These are phyloP conservation scores for Didymella exigua DNA, from an alignment of 2,329 filamentous ascomycete genomes.

Conservation along the genomic window DNA sequence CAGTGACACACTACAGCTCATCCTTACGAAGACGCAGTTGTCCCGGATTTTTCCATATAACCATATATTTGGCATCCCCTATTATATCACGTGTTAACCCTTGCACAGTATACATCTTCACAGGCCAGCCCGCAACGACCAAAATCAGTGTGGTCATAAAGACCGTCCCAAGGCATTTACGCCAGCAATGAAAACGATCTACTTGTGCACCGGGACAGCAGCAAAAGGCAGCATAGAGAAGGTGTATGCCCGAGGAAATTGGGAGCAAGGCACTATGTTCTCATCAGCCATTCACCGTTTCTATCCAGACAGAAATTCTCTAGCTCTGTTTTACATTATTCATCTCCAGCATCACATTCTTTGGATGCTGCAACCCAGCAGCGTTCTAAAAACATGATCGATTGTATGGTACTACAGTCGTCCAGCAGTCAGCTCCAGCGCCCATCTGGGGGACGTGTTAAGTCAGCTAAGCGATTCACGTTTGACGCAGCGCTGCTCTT, in stretches of 20 bases:
- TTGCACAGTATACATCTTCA: background rate
- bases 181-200: background rate
- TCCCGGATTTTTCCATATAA: background rate
- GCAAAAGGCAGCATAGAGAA: background rate
- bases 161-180: background rate
- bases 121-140: background rate
- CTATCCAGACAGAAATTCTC: background rate
- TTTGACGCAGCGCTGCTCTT: background rate
- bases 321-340: background rate
- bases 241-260: background rate
- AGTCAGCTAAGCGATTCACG: background rate
- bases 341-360: background rate
- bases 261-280: background rate
- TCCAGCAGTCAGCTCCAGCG: background rate
- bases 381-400: background rate
- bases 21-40: background rate
- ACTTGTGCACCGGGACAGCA: background rate
- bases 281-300: background rate
- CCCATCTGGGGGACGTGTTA: background rate
- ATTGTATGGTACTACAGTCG: background rate
- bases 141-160: background rate
- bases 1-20: background rate
- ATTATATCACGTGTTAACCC: background rate
- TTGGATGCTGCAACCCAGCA: background rate
- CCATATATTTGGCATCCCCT: background rate